phyloP scores from a whole-genome alignment of 371 early-diverging fungal genomes.

The Haplosporangium sp. region DNA sequence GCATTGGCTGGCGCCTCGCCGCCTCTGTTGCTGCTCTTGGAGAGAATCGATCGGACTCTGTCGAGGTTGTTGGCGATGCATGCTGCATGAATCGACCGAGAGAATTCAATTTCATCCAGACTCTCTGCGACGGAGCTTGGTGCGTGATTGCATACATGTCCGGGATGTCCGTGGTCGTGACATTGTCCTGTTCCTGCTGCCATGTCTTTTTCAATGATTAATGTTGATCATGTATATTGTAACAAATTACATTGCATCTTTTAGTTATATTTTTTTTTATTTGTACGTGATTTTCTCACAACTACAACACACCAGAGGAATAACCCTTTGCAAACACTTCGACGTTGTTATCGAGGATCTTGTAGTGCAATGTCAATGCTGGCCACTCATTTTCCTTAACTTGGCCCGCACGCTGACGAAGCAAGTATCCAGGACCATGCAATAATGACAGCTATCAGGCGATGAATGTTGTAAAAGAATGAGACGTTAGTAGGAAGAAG shows the following conservation, averaged over 20 bases:
- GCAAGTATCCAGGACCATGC: constrained; percentile 59
- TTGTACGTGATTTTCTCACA: too few relatives aligned
- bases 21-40: constrained; percentile 15
- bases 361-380: constrained; percentile 67
- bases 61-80: constrained; percentile 41
- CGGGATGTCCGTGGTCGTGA: constrained; percentile 22
- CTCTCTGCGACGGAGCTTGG: constrained; percentile 33
- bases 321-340: constrained; percentile 78
- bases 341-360: constrained; percentile 73
- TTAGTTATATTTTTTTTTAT: constrained; percentile 1
- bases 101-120: constrained; percentile 49
- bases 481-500: too few relatives aligned
- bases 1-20: constrained; percentile 29
- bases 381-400: constrained; percentile 55
- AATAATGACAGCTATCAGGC: constrained; percentile 58
- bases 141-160: constrained; percentile 41
- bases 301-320: constrained; percentile 55
- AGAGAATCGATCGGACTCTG: constrained; percentile 29
- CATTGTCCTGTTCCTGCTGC: constrained; percentile 13
- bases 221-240: constrained; percentile 1
- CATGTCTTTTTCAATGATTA: not conserved
- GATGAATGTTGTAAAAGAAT: not conserved
- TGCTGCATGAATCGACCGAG: constrained; percentile 49
- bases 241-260: not conserved
- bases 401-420: constrained; percentile 40